These are phyloP conservation scores for Raphanus raphanistrum DNA, from an alignment of 345 rosid species.

Conservation along the genomic window DNA sequence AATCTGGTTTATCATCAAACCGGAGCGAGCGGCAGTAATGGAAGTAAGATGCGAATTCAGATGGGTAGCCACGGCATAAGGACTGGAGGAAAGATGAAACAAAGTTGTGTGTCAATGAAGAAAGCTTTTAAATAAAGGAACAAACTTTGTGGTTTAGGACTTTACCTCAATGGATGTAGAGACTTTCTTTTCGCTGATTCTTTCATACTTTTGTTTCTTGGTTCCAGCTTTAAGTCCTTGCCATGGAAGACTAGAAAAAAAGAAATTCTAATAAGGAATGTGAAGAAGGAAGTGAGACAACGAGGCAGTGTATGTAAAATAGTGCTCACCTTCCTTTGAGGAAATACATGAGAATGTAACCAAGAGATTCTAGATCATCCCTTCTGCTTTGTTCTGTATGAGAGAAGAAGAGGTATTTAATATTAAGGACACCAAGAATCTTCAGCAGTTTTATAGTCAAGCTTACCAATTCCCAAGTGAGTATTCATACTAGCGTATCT, in stretches of 20 bases:
- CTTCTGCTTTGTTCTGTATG: constrained; percentile 92
- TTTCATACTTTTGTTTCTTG: constrained; percentile 96
- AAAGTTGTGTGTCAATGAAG: background rate
- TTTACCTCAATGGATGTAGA: constrained; percentile 74
- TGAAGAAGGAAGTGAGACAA: constrained; percentile 10
- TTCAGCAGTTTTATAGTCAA: background rate
- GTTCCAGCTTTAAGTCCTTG: constrained; percentile 98
- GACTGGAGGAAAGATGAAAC: constrained; percentile 51
- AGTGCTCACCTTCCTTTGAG: constrained; percentile 84
- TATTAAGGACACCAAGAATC: background rate
- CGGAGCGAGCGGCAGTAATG: constrained; percentile 92
- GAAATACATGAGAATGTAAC: constrained; percentile 94
- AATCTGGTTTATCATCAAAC: constrained; percentile 96
- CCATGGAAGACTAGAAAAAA: constrained; percentile 84
- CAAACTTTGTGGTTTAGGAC: background rate
- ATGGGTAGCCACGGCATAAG: constrained; percentile 89
- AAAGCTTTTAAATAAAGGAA: background rate
- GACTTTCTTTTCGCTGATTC: constrained; percentile 97
- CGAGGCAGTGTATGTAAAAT: background rate
- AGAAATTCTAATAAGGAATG: background rate
- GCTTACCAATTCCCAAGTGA: constrained; percentile 94
- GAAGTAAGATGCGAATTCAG: constrained; percentile 98
- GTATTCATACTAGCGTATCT: constrained; percentile 99
- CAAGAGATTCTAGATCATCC: constrained; percentile 97
- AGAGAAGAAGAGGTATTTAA: background rate